Percentiles rank a stretch among this genome's conserved stretches.
These are phyloP conservation scores for Rickenella mellea DNA, from an alignment of 768 basidiomycete species.

Conservation along the genomic window DNA sequence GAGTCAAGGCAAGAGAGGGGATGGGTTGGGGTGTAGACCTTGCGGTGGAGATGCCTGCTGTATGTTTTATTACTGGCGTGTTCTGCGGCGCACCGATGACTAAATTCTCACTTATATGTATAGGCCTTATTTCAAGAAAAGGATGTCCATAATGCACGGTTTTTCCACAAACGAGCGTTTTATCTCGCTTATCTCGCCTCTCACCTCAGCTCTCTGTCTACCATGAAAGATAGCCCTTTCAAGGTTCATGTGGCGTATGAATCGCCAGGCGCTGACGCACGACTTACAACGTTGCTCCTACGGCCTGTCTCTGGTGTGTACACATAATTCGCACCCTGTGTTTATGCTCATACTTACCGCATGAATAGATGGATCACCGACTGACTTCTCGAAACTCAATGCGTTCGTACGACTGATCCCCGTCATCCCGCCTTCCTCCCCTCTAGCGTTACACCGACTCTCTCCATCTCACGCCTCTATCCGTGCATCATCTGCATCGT, in stretches of 20 bases:
- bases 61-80: conserved; percentile 24
- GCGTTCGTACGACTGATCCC: conserved; percentile 70
- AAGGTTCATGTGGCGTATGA: conserved; percentile 55
- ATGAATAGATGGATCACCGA: conserved; percentile 35
- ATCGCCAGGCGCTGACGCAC: conserved; percentile 48
- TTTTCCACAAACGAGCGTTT: conserved; percentile 87
- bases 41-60: conserved; percentile 80
- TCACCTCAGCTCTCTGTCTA: too few species aligned
- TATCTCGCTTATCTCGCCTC: conserved; percentile 79
- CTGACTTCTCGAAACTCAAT: conserved; percentile 59
- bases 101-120: neutral
- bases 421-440: conserved; percentile 44
- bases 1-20: conserved; percentile 63
- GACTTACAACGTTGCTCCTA: conserved; percentile 57
- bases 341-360: neutral
- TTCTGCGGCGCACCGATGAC: too few species aligned
- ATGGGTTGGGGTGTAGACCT: conserved; percentile 65
- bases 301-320: conserved; percentile 41
- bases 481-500: conserved; percentile 29
- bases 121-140: conserved; percentile 90
- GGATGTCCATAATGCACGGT: conserved; percentile 81
- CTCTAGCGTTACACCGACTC: conserved; percentile 58
- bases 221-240: conserved; percentile 36
- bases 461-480: conserved; percentile 70
- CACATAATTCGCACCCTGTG: neutral